Evolutionary conservation across 78 protist species (phyloP).

Genomic region (Guillardia theta): DNA sequence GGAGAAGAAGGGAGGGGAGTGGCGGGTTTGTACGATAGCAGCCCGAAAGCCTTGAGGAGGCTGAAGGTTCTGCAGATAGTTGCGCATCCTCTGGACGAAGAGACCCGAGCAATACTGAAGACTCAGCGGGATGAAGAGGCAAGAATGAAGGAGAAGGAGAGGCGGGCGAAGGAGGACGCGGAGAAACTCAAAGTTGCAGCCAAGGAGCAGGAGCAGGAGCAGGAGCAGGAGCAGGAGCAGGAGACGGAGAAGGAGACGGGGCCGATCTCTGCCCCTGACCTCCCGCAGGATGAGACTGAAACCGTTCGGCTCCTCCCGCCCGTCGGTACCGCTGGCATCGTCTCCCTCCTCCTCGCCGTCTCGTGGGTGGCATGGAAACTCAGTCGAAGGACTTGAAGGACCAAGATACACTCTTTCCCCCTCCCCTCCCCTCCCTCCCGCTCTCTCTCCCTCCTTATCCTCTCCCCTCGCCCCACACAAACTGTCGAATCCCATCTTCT

Average conservation of each 20-base stretch:
- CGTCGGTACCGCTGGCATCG: background rate
- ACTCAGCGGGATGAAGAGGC: background rate
- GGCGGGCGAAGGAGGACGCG: background rate
- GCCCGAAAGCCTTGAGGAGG: no score
- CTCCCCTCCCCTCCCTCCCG: background rate
- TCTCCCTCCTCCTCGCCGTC: background rate
- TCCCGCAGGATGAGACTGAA: no score
- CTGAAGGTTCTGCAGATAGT: background rate
- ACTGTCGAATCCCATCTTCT: no score
- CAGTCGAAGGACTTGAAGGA: background rate
- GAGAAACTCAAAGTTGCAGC: background rate
- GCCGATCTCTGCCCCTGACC: background rate
- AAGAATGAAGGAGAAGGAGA: background rate
- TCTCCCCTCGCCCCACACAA: no score
- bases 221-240: background rate
- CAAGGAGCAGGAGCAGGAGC: background rate
- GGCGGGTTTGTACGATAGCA: no score
- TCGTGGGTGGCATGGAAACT: background rate
- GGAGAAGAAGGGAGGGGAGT: no score
- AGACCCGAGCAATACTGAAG: background rate
- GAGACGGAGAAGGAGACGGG: background rate
- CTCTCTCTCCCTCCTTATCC: no score
- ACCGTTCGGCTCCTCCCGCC: background rate
- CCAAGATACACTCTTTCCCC: background rate
- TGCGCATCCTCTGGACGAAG: background rate